phyloP scores from a whole-genome alignment of 1,284 basidiomycete species.

The Prillingera fragicola region DNA sequence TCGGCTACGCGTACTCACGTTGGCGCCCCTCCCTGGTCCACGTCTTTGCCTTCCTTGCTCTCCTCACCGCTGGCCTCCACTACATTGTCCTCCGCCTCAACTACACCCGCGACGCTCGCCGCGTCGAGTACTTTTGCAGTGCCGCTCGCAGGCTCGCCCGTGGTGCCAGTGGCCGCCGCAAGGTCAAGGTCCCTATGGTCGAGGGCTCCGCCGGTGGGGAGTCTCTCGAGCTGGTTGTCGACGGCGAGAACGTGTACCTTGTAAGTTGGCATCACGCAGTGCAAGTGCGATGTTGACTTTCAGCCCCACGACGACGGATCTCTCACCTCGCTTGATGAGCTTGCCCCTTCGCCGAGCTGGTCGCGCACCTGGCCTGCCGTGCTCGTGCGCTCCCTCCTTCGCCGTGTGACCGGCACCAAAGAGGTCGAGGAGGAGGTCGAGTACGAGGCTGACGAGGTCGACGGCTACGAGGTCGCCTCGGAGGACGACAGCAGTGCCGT shows the following conservation, averaged over 20 bases:
- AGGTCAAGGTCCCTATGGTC: constrained; percentile 45
- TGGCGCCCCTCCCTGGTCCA: constrained; percentile 81
- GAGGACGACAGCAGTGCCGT: constrained; percentile 5
- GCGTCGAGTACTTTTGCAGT: constrained; percentile 61
- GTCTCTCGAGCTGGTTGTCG: constrained; percentile 43
- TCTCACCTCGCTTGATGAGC: constrained; percentile 34
- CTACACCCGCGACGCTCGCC: constrained; percentile 63
- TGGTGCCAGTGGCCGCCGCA: constrained; percentile 47
- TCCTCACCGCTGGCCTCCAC: constrained; percentile 71
- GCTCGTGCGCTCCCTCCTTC: constrained; percentile 15
- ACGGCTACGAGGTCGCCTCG: constrained; percentile 9
- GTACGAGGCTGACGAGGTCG: constrained; percentile 11
- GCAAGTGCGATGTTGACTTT: constrained; percentile 11
- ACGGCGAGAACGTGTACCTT: constrained; percentile 41
- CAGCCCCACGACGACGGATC: constrained; percentile 44
- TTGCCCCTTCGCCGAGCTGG: constrained; percentile 32
- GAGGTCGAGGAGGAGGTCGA: constrained; percentile 18
- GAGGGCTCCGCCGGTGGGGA: constrained; percentile 35
- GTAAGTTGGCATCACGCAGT: constrained; percentile 25
- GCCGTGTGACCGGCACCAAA: constrained; percentile 11
- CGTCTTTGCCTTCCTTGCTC: constrained; percentile 66
- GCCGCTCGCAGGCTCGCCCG: constrained; percentile 67
- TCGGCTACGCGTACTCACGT: constrained; percentile 80
- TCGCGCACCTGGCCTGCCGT: constrained; percentile 40
- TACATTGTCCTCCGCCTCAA: constrained; percentile 71